A percentile compares a stretch with the other conserved stretches of the same genome.
These are phyloP conservation scores for Coriaria nepalensis DNA, from an alignment of 306 rosid genomes.

Conservation along the genomic window DNA sequence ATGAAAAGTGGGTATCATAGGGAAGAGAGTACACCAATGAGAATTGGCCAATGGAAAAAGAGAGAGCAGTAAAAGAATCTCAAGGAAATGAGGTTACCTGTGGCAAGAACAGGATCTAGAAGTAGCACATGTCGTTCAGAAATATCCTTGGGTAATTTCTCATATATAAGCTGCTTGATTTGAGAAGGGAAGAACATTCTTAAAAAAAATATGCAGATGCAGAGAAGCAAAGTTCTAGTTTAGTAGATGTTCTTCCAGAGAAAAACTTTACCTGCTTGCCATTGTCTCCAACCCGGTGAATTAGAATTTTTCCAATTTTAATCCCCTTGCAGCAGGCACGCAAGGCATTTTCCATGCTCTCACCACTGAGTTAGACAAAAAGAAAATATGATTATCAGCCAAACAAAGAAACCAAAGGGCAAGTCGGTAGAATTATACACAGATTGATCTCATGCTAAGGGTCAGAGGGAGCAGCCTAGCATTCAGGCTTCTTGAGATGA, in stretches of 20 bases:
- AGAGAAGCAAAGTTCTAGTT: slow-evolving; percentile 6
- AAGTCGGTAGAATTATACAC: too few species aligned
- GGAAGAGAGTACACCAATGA: too few species aligned
- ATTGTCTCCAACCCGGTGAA: slow-evolving; percentile 92
- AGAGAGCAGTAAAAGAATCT: not conserved
- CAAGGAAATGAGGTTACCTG: slow-evolving; percentile 36
- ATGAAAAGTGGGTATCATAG: too few species aligned
- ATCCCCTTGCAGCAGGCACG: slow-evolving; percentile 99
- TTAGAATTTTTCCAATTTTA: slow-evolving; percentile 93
- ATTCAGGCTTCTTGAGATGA: too few species aligned
- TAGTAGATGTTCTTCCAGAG: slow-evolving; percentile 2
- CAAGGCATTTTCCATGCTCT: slow-evolving; percentile 96
- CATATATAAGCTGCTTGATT: slow-evolving; percentile 74
- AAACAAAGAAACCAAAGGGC: too few species aligned
- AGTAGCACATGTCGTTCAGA: slow-evolving; percentile 97
- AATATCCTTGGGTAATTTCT: slow-evolving; percentile 92
- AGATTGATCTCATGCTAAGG: too few species aligned
- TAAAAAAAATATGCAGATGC: too few species aligned
- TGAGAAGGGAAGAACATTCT: too few species aligned
- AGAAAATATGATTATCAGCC: not conserved
- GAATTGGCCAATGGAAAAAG: too few species aligned
- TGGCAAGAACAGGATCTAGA: slow-evolving; percentile 96
- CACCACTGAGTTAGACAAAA: slow-evolving; percentile 55
- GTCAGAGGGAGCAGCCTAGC: too few species aligned
- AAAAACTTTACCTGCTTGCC: slow-evolving; percentile 84